Conservation (phyloP, 139 green algal genomes). For the Ulvella scutata region DNA sequence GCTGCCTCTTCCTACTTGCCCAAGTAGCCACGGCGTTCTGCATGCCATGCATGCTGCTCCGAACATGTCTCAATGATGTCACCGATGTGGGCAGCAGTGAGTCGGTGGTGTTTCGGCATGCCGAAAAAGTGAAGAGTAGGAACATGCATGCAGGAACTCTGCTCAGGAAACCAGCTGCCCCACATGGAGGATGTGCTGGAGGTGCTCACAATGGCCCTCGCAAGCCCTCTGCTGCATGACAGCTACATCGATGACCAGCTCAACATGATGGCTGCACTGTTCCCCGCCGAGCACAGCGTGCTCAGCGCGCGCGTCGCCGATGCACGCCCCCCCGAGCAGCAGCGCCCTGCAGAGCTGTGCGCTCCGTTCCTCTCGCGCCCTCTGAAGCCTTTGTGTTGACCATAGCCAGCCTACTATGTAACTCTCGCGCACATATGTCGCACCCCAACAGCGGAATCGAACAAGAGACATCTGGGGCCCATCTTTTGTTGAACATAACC, state of each 20-base stretch:
- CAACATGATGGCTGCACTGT: background rate
- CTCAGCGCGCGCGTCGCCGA: background rate
- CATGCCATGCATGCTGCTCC: background rate
- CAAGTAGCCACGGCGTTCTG: no score
- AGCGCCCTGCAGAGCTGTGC: background rate
- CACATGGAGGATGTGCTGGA: background rate
- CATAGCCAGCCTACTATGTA: no score
- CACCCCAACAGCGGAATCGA: no score
- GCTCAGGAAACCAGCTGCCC: background rate
- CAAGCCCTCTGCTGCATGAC: background rate
- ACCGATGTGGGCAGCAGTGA: background rate
- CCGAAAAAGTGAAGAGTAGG: background rate
- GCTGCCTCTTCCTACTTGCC: background rate
- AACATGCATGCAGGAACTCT: background rate
- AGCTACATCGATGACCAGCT: background rate
- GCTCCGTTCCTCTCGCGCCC: background rate
- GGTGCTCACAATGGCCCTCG: background rate
- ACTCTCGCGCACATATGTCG: no score
- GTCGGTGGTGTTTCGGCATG: background rate
- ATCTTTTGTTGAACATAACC: no score
- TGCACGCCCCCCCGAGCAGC: background rate
- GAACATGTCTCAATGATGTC: background rate
- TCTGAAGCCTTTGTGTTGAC: no score
- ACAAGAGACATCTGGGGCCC: no score
- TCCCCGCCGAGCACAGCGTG: background rate